These are phyloP conservation scores for Wickerhamiella parazyma DNA, from an alignment of 805 yeast genomes.

Conservation along the genomic window DNA sequence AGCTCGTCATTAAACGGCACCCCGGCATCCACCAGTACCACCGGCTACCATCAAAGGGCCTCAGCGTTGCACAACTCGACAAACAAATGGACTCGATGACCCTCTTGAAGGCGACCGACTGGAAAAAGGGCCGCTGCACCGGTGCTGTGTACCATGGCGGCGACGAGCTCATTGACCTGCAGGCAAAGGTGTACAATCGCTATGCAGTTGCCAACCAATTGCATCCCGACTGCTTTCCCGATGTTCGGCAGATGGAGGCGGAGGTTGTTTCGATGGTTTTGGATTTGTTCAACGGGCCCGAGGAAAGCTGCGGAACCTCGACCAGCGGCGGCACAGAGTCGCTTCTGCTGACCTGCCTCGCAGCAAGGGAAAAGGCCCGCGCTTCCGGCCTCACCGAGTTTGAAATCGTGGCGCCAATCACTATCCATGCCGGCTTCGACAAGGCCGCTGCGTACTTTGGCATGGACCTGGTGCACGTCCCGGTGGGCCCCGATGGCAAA, in stretches of 20 bases:
- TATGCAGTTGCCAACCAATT: conserved; percentile 85
- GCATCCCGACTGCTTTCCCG: conserved; percentile 96
- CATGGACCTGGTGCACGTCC: conserved; percentile 71
- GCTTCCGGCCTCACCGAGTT: conserved; percentile 51
- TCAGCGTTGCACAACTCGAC: conserved; percentile 35
- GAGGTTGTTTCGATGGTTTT: conserved; percentile 90
- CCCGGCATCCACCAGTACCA: conserved; percentile 22
- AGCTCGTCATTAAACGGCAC: conserved; percentile 43
- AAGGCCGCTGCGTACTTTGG: conserved; percentile 87
- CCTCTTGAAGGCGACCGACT: conserved; percentile 49
- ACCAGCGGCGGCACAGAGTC: conserved; percentile 97
- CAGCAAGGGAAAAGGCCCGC: conserved; percentile 68
- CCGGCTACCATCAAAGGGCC: conserved; percentile 47
- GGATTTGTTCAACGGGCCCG: conserved; percentile 67
- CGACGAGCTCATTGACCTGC: conserved; percentile 54
- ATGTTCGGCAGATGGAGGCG: conserved; percentile 89
- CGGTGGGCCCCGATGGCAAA: conserved; percentile 55
- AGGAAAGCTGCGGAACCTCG: conserved; percentile 60
- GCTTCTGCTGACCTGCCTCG: conserved; percentile 64
- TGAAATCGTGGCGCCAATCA: conserved; percentile 77
- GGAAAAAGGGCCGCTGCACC: conserved; percentile 76
- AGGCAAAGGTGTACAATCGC: conserved; percentile 58
- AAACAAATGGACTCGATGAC: conserved; percentile 34
- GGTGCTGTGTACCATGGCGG: conserved; percentile 99
- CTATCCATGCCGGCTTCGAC: conserved; percentile 90